Base-by-base conservation (phyloP, 2,329 filamentous ascomycete genomes). In the Fusarium equiseti region DNA sequence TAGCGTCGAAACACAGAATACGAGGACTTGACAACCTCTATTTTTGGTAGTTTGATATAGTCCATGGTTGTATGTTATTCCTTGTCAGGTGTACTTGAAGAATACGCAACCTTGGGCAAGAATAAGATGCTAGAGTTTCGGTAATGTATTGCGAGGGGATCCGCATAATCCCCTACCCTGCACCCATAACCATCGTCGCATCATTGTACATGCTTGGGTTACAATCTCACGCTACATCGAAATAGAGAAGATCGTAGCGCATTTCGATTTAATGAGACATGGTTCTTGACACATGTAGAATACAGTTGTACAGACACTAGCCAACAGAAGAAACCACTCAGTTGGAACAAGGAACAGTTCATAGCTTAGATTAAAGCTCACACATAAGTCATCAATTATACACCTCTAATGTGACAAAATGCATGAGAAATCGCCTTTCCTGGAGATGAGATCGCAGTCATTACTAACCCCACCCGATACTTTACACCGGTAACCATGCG, bases 41-140 rank as follows among this genome's bases (percentile, higher is more conserved):
- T 85, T 73, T 88, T 88, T 13, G 86, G 86, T 45, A 88, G 77
- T n/a, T 82, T 78, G 70, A 78, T 75, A 63, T 83, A 87, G 60
- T 86, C 82, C 75, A 86, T 81, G 5, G 3, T 31, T 22, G 8
- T 11, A 13, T 18, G 10, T 20, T n/a, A 7, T 10, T 42, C 11
- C n/a, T 20, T 32, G 38, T 16, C 10, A 4, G 16, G 8, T 10
- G 7, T 5, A 11, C 5, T 18, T 12, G 15, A 24, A 24, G 22
- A 29, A 26, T 24, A 51, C 18, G 11, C n/a, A 35, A 12, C 35
- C 22, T n/a, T 13, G 5, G 32, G 18, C 4, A 26, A n/a, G 6
- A 12, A 26, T 13, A 49, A 22, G 31, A 24, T n/a, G 6, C 10
- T 29, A 29, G 10, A 29, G 27, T 29, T 10, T 11, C 9, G 27